These are phyloP conservation scores for Trichomonascaceae sp. DNA, from an alignment of 1,139 yeast genomes.

Conservation along the genomic window DNA sequence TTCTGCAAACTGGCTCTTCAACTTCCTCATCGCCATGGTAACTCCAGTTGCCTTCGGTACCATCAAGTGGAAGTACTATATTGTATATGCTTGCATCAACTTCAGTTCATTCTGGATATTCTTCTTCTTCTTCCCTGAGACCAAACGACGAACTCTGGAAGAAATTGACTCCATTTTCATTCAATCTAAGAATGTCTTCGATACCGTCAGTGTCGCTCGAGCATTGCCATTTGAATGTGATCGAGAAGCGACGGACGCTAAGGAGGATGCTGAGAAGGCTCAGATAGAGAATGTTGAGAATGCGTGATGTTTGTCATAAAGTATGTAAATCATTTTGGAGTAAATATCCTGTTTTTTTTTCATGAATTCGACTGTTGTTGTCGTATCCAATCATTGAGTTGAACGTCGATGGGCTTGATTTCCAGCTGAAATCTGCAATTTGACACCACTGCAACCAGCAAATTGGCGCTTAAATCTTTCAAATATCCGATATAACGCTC, in stretches of 20 bases:
- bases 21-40: constrained; percentile 53
- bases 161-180: constrained; percentile 43
- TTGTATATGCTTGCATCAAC: constrained; percentile 60
- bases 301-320: neutral
- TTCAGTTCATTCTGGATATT: constrained; percentile 50
- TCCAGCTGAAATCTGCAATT: neutral
- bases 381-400: neutral
- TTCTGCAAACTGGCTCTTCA: constrained; percentile 75
- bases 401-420: neutral
- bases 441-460: neutral
- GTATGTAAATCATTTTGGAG: too few relatives aligned
- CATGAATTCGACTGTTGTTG: neutral
- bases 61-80: constrained; percentile 58
- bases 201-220: constrained; percentile 28
- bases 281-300: neutral
- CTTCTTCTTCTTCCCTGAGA: constrained; percentile 66
- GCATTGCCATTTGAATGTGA: constrained; percentile 17
- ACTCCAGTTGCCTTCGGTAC: constrained; percentile 43
- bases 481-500: neutral
- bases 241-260: constrained; percentile 4
- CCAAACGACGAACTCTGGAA: constrained; percentile 69
- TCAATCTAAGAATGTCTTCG: constrained; percentile 36
- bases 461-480: neutral
- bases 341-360: too few relatives aligned
- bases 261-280: constrained; percentile 1